phyloP scores from a whole-genome alignment of 495 filamentous ascomycete species.

The Daldinia decipiens region DNA sequence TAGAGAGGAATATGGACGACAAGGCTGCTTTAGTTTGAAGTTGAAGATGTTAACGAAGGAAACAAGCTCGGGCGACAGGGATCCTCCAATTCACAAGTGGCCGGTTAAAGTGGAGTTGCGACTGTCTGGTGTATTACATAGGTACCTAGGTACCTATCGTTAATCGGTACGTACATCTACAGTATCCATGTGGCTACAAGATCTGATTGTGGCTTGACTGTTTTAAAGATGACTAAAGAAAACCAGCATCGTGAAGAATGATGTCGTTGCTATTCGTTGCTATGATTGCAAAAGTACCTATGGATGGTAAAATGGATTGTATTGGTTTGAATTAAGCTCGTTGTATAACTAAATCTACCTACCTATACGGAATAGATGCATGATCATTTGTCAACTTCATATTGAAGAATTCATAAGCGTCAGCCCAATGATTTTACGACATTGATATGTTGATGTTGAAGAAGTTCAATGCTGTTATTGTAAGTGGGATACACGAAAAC shows the following conservation, averaged over 20 bases:
- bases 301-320: background rate
- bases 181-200: background rate
- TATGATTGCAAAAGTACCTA: background rate
- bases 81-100: background rate
- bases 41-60: constrained; percentile 11
- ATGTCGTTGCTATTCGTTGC: background rate
- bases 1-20: background rate
- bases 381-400: too few species aligned
- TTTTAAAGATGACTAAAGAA: background rate
- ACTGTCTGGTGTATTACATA: background rate
- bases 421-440: background rate
- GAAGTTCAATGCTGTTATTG: background rate
- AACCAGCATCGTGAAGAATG: background rate
- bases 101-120: background rate
- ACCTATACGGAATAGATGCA: too few species aligned
- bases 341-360: too few species aligned
- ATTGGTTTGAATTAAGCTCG: too few species aligned
- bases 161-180: background rate
- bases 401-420: background rate
- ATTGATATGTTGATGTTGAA: background rate
- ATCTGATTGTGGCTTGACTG: background rate
- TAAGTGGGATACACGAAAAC: background rate
- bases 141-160: too few species aligned
- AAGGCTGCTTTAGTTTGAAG: constrained; percentile 7
- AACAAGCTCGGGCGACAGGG: background rate